Evolutionary conservation across 805 yeast species (phyloP).

Genomic region (Phaffomyces opuntiae): DNA sequence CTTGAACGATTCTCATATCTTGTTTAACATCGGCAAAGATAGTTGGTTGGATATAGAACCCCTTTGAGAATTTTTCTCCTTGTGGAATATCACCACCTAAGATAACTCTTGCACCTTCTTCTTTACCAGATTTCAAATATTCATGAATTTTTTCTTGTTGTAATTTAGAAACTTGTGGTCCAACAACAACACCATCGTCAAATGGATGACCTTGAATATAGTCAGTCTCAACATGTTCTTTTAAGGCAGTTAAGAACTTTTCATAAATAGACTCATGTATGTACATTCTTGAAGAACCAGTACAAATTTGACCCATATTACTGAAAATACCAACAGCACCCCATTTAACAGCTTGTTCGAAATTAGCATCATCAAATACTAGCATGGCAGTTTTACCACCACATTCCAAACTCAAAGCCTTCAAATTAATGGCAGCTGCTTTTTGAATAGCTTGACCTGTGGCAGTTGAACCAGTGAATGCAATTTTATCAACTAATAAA

Average conservation of each 20-base stretch:
- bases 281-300: conserved; percentile 55
- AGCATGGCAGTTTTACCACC: conserved; percentile 47
- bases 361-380: conserved; percentile 40
- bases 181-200: conserved; percentile 35
- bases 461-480: conserved; percentile 50
- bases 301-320: conserved; percentile 60
- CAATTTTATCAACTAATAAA: conserved; percentile 40
- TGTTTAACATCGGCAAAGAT: conserved; percentile 38
- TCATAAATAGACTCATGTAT: conserved; percentile 51
- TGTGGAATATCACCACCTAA: conserved; percentile 36
- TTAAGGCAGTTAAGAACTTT: conserved; percentile 36
- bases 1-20: conserved; percentile 35
- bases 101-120: conserved; percentile 45
- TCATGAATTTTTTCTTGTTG: conserved; percentile 41
- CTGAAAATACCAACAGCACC: conserved; percentile 48
- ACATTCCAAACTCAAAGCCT: conserved; percentile 43
- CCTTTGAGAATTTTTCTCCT: conserved; percentile 21
- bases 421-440: conserved; percentile 36
- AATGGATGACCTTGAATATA: conserved; percentile 40
- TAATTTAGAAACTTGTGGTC: conserved; percentile 48
- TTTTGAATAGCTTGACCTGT: conserved; percentile 39
- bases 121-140: conserved; percentile 41
- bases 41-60: conserved; percentile 40
- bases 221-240: conserved; percentile 26
- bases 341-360: conserved; percentile 44